A percentile compares a stretch with the other conserved stretches of the same genome.
These are phyloP conservation scores for Aspergillus sergii DNA, from an alignment of 2,329 filamentous ascomycete genomes.

Conservation along the genomic window DNA sequence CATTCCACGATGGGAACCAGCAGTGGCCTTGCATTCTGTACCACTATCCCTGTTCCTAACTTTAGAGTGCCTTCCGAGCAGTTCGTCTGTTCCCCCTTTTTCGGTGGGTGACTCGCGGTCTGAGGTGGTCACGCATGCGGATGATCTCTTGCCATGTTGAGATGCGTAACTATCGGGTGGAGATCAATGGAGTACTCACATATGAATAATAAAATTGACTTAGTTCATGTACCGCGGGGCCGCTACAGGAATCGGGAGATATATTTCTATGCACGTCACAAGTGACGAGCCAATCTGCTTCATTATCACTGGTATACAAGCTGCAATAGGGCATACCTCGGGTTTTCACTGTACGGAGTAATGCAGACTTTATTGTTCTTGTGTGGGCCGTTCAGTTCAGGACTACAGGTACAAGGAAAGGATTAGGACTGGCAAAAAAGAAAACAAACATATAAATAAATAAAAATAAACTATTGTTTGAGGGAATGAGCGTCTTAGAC, in stretches of 20 bases:
- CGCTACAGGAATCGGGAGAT: slow-evolving; percentile 1
- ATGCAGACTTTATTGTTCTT: neutral
- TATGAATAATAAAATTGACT: neutral
- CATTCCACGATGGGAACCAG: slow-evolving; percentile 1
- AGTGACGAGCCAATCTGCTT: slow-evolving; percentile 10
- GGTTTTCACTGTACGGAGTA: neutral
- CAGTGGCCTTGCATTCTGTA: slow-evolving; percentile 10
- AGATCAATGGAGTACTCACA: neutral
- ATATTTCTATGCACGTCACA: slow-evolving; percentile 8
- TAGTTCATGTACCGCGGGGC: neutral
- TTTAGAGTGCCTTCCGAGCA: neutral
- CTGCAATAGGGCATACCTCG: neutral
- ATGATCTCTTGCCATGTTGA: slow-evolving; percentile 2
- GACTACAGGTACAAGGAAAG: neutral
- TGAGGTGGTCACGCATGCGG: neutral
- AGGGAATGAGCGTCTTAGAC: neutral
- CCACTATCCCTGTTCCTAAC: slow-evolving; percentile 7
- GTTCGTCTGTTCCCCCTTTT: neutral
- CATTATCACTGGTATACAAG: neutral
- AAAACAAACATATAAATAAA: neutral
- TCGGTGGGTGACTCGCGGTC: neutral
- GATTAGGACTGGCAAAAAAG: neutral
- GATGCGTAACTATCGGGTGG: neutral
- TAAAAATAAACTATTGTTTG: neutral
- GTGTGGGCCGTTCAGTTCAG: neutral